phyloP scores from a whole-genome alignment of 2,329 filamentous ascomycete species.

The Aciculosporium take region DNA sequence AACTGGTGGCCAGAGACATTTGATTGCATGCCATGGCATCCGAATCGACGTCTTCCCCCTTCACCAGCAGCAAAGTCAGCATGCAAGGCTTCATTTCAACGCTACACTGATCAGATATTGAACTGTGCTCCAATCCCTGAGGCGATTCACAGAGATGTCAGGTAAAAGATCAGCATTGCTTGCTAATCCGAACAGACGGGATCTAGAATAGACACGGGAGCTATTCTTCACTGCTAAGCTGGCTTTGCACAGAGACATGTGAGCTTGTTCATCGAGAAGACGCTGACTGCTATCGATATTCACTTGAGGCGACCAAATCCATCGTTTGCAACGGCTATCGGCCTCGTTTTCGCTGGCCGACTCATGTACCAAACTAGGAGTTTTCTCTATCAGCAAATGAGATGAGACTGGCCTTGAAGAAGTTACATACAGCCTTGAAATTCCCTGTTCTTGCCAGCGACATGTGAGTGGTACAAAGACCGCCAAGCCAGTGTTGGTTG shows the following conservation, averaged over 20 bases:
- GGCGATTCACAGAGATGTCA: neutral
- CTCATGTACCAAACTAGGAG: no score
- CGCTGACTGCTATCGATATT: no score
- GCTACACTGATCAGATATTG: neutral
- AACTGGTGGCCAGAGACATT: neutral
- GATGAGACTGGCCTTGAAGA: no score
- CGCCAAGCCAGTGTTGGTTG: neutral
- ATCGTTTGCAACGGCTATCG: no score
- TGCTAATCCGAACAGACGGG: neutral
- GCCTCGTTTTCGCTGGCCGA: neutral
- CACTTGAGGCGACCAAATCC: no score
- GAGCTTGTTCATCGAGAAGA: no score
- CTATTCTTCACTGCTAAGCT: no score
- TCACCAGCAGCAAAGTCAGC: neutral
- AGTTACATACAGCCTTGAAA: neutral
- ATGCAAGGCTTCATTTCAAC: neutral
- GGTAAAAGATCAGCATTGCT: neutral
- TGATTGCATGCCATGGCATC: neutral
- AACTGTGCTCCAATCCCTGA: neutral
- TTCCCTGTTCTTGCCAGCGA: neutral
- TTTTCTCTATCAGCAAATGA: no score
- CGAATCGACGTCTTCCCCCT: neutral
- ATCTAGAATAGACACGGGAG: neutral
- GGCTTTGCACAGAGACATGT: no score
- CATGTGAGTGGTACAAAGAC: neutral